These are phyloP conservation scores for Starmerella davenportii DNA, from an alignment of 805 yeast genomes.

Conservation along the genomic window DNA sequence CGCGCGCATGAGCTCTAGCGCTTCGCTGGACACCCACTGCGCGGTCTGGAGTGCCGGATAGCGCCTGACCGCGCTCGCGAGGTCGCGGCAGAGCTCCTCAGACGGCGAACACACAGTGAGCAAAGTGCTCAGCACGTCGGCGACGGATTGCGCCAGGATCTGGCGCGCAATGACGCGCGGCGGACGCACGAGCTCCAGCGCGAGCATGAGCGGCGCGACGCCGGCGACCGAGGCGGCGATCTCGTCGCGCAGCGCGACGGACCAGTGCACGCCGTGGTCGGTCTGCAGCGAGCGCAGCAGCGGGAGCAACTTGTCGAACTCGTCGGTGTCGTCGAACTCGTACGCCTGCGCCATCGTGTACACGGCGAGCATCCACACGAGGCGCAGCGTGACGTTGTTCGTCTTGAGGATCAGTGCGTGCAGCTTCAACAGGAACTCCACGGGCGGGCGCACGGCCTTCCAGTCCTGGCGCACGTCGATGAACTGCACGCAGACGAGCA, in stretches of 20 bases:
- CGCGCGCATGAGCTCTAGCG: constrained; percentile 40
- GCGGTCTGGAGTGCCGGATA: constrained; percentile 31
- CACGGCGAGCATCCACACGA: constrained; percentile 21
- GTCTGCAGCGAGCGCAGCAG: constrained; percentile 10
- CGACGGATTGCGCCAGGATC: constrained; percentile 14
- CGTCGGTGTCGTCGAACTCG: constrained; percentile 4
- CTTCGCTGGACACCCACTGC: constrained; percentile 32
- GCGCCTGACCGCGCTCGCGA: constrained; percentile 27
- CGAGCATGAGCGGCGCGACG: constrained; percentile 3
- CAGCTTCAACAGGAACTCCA: constrained; percentile 13
- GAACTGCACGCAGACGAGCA: constrained; percentile 16
- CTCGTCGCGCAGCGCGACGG: constrained; percentile 7
- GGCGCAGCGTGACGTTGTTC: constrained; percentile 5
- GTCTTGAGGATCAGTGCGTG: constrained; percentile 6
- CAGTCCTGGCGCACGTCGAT: constrained; percentile 19
- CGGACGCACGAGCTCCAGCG: constrained; percentile 6
- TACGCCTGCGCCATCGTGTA: constrained; percentile 15
- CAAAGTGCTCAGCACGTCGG: constrained; percentile 14
- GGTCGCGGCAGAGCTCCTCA: constrained; percentile 18
- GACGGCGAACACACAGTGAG: constrained; percentile 10
- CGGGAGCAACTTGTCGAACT: constrained; percentile 6
- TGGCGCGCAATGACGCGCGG: neutral
- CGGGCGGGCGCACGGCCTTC: constrained; percentile 5
- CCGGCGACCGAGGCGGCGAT: constrained; percentile 6
- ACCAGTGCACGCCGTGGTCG: constrained; percentile 13